Evolutionary conservation across 1,284 basidiomycete genomes (phyloP), one percentile per base, ranked within the genome.

Genomic region (Wolfiporia cocos): DNA sequence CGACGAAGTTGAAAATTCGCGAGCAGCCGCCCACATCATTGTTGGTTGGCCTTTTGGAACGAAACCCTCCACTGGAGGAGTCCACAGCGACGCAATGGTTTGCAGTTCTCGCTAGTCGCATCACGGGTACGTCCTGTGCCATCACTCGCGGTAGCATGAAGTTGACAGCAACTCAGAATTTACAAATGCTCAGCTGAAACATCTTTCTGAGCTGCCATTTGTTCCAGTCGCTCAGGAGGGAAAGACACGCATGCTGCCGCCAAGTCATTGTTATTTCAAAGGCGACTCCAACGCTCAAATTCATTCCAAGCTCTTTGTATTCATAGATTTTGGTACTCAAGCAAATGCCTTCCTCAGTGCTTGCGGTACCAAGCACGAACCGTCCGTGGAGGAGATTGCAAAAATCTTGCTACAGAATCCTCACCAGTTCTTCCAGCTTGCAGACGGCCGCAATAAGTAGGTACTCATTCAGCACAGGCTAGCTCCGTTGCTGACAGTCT

Each of bases 301-400:
- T 36, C 83, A 86, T 54, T 85, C 85, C 1, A 82, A 83, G 54
- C 60, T 90, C 5, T 96, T 97, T 57, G 78, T 81, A 10, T 95
- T 93, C 53, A 78, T 98, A 36, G 86, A 97, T 62, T 97, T 95
- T 61, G 95, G 94, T 0, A 59, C 74, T 0, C 71, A 73, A 4
- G 94, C 88, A 2, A 94, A 92, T 51, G 70, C 76, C 3, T 96
- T 99, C 65, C 68, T 99, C 37, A 79, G 76, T 45, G 82, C 86
- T 9, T 92, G 90, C 53, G 95, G 95, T 17, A 91, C 94, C 15
- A 85, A 84, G 56, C 81, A 79, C 39, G 89, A 95, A 56, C 96
- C 95, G 1, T 92, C 82, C 24, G 81, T 92, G 1, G 81, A 88
- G 50, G 90, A 95, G 54, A 69, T 88, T 23, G 78, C 76, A 1